A percentile compares a stretch with the other conserved stretches of the same genome.
These are phyloP conservation scores for Marchantia polymorpha DNA, from an alignment of 225 moss, liverwort and hornwort genomes.

Conservation along the genomic window DNA sequence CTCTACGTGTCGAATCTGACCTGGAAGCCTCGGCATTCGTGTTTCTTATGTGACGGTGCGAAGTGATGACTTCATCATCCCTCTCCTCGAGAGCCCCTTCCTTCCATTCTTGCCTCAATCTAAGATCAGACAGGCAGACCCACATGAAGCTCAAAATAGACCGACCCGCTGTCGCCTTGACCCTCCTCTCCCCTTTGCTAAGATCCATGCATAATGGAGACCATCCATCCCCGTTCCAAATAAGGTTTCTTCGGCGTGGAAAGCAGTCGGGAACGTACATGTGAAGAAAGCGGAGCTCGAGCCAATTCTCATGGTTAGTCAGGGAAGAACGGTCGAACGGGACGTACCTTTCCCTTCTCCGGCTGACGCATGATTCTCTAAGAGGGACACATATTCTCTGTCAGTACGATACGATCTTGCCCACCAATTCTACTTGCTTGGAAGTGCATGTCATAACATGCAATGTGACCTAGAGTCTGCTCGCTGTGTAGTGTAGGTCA, in stretches of 20 bases:
- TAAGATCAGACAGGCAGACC: neutral
- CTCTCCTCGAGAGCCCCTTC: neutral
- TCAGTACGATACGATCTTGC: constrained; percentile 3
- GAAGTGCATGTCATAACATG: constrained; percentile 10
- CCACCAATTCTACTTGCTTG: neutral
- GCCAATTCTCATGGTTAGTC: neutral
- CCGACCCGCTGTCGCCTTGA: neutral
- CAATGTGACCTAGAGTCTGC: neutral
- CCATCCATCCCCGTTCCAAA: neutral
- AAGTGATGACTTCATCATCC: neutral
- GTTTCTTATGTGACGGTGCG: neutral
- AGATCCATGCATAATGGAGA: neutral
- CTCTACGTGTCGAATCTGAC: neutral
- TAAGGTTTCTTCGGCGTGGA: neutral
- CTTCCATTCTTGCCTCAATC: neutral
- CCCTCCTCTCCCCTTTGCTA: neutral
- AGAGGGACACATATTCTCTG: neutral
- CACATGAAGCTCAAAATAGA: neutral
- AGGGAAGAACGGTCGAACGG: neutral
- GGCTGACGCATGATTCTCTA: neutral
- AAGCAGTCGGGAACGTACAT: neutral
- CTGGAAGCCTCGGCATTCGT: neutral
- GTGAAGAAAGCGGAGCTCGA: neutral
- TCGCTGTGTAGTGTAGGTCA: no score
- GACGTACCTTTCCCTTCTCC: neutral